phyloP scores from a whole-genome alignment of 305 asterid species.

The Salvia sclarea region DNA sequence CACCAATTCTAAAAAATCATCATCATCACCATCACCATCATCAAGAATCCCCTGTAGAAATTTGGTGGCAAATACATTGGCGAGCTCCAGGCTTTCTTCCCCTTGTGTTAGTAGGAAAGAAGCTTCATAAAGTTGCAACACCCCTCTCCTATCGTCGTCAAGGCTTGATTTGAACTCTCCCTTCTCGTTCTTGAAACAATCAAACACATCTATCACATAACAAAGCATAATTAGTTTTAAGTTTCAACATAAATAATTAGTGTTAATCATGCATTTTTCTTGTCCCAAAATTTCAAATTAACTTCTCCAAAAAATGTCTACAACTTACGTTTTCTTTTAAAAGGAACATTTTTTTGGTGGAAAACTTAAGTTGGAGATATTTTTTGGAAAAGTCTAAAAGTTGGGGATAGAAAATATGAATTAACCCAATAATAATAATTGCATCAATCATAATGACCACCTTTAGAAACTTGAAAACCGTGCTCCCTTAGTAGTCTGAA shows the following conservation, averaged over 20 bases:
- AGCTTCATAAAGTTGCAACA: slow-evolving; percentile 13
- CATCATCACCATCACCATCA: background rate
- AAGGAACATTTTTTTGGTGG: too few species aligned
- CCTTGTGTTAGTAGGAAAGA: background rate
- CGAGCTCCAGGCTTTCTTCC: background rate
- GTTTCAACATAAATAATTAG: too few species aligned
- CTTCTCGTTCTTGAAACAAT: background rate
- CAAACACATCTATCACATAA: background rate
- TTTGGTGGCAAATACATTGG: background rate
- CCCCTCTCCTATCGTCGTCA: background rate
- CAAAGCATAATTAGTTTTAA: too few species aligned
- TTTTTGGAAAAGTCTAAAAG: too few species aligned
- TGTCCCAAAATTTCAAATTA: too few species aligned
- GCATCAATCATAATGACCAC: background rate
- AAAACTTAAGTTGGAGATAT: too few species aligned
- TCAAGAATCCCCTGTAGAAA: background rate
- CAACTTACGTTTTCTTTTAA: too few species aligned
- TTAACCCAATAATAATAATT: too few species aligned
- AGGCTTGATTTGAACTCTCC: background rate
- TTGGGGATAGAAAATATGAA: too few species aligned
- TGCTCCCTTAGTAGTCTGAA: background rate
- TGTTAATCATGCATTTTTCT: too few species aligned
- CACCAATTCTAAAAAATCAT: background rate
- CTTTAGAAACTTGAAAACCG: background rate
- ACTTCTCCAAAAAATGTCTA: too few species aligned